A percentile compares a stretch with the other conserved stretches of the same genome.
Conservation (phyloP, 441 rosid species). For the Hura crepitans region DNA sequence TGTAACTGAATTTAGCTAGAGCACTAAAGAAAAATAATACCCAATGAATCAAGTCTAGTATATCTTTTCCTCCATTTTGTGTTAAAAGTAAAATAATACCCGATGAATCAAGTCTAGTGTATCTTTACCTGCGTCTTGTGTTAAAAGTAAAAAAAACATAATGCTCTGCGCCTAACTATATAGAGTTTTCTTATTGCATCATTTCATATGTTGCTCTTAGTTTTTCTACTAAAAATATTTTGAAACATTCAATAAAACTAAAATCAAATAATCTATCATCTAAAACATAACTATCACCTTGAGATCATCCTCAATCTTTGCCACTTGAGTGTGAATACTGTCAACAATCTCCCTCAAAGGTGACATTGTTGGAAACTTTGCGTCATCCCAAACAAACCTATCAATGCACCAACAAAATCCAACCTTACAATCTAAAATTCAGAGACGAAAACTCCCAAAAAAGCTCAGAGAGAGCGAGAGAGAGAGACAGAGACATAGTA, state of each 20-base stretch:
- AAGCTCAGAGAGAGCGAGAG: neutral
- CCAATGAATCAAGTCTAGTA: no score
- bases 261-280: neutral
- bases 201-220: neutral
- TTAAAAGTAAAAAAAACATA: neutral
- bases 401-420: conserved; percentile 25
- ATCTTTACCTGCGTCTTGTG: neutral
- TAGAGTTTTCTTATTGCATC: neutral
- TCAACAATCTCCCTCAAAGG: conserved; percentile 83
- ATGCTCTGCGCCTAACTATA: neutral
- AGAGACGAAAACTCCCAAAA: neutral
- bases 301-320: conserved; percentile 99
- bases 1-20: neutral
- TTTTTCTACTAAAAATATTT: neutral
- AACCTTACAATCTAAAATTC: conserved; percentile 10
- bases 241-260: neutral
- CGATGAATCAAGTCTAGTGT: neutral
- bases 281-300: conserved; percentile 48
- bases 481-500: no score
- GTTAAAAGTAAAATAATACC: neutral
- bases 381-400: conserved; percentile 97
- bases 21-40: neutral
- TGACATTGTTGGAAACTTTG: conserved; percentile 91
- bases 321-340: conserved; percentile 70
- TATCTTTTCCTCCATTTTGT: no score